These are phyloP conservation scores for Phytophthora fragariaefolia DNA, from an alignment of 352 stramenopile genomes.

Conservation along the genomic window DNA sequence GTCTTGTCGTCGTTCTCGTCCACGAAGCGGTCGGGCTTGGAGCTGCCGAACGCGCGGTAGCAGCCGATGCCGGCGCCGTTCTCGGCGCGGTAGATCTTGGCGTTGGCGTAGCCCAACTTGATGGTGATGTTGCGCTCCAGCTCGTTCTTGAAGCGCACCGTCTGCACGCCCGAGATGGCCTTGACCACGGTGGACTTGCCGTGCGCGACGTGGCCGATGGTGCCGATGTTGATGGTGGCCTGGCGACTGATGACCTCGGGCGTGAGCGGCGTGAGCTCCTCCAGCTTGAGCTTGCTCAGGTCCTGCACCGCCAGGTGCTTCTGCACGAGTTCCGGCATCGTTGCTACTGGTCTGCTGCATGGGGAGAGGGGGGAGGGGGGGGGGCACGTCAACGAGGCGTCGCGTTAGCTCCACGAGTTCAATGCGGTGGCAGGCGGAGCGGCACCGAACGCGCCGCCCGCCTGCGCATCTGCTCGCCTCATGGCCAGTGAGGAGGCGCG, in stretches of 20 bases:
- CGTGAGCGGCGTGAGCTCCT: conserved; percentile 96
- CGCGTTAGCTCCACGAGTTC: too few species aligned
- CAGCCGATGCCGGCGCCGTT: conserved; percentile 82
- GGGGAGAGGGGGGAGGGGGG: not conserved
- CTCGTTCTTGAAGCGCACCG: conserved; percentile 99
- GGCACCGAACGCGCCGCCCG: too few species aligned
- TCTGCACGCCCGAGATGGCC: conserved; percentile 99
- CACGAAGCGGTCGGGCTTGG: conserved; percentile 87
- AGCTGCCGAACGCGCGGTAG: conserved; percentile 91
- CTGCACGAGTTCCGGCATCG: conserved; percentile 74
- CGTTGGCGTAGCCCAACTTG: conserved; percentile 99
- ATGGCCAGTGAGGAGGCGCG: not conserved
- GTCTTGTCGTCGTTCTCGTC: conserved; percentile 91
- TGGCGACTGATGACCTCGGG: conserved; percentile 97
- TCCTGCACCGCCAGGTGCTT: conserved; percentile 93
- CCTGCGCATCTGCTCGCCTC: too few species aligned
- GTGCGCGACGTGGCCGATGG: conserved; percentile 99
- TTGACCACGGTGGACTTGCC: conserved; percentile 99
- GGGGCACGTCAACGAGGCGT: not conserved
- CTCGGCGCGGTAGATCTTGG: conserved; percentile 98
- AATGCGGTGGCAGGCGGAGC: too few species aligned
- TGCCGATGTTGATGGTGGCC: conserved; percentile 99
- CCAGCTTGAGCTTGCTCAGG: conserved; percentile 94
- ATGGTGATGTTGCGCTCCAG: conserved; percentile 99
- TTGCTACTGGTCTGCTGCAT: not conserved